phyloP scores from a whole-genome alignment of 2,329 filamentous ascomycete species.

The Fusarium incarnatum region DNA sequence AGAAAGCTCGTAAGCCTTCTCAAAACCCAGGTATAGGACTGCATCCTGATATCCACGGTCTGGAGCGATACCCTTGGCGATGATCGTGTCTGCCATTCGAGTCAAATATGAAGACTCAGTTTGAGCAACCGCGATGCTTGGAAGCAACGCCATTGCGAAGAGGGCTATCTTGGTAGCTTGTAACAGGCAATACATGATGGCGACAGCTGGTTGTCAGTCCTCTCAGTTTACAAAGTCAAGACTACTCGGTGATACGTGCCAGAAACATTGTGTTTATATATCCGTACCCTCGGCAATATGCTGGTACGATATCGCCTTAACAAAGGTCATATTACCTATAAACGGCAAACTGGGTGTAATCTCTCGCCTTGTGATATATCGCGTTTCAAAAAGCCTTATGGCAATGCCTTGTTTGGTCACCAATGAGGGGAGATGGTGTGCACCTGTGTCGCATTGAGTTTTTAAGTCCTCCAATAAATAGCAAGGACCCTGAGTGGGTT shows the following conservation, averaged over 20 bases:
- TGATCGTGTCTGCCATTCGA: conserved; percentile 60
- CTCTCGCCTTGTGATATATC: neutral
- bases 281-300: neutral
- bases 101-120: conserved; percentile 1
- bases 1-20: conserved; percentile 58
- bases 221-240: too few species aligned
- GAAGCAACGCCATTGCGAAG: fast-evolving
- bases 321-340: neutral
- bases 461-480: neutral
- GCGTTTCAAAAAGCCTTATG: neutral
- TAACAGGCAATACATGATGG: neutral
- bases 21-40: conserved; percentile 60
- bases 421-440: conserved; percentile 10
- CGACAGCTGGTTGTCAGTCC: fast-evolving
- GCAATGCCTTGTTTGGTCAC: conserved; percentile 12
- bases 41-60: conserved; percentile 59
- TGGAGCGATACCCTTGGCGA: conserved; percentile 52
- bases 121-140: neutral
- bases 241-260: fast-evolving
- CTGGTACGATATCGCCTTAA: fast-evolving
- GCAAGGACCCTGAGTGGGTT: too few species aligned
- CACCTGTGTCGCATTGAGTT: neutral
- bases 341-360: neutral
- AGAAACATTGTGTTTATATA: neutral
- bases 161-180: fast-evolving